Percentiles rank a stretch among this genome's conserved stretches.
Evolutionary conservation across 163 green algal genomes (phyloP).

Genomic region (Prototheca cutis): DNA sequence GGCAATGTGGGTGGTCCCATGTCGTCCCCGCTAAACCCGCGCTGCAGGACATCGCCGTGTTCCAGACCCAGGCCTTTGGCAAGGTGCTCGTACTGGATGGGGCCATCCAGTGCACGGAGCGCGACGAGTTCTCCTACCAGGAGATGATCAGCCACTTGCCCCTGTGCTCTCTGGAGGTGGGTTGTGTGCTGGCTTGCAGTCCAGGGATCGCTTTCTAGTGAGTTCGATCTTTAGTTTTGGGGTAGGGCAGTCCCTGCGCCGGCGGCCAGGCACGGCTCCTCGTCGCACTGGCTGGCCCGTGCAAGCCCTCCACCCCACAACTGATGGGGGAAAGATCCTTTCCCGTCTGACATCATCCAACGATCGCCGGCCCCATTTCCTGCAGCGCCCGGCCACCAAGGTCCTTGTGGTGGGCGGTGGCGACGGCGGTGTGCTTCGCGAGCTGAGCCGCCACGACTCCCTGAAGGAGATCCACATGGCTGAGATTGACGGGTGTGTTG

Average conservation of each 20-base stretch:
- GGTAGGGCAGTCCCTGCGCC: no score
- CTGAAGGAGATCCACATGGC: conserved; percentile 88
- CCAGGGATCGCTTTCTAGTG: no score
- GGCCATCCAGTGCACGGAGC: conserved; percentile 91
- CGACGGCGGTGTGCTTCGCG: conserved; percentile 92
- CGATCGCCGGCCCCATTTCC: neutral
- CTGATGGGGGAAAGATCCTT: no score
- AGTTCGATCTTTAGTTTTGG: no score
- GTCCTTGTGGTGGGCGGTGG: conserved; percentile 94
- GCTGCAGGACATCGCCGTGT: conserved; percentile 78
- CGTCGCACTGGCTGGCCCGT: no score
- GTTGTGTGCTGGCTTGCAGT: no score
- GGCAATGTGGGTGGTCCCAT: no score
- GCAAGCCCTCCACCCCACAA: no score
- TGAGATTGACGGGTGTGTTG: conserved; percentile 94
- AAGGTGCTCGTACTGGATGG: conserved; percentile 83
- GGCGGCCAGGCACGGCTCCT: no score
- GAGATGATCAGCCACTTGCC: conserved; percentile 98
- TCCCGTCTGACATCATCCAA: no score
- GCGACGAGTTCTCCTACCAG: conserved; percentile 97
- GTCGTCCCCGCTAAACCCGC: no score
- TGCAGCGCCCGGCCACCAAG: conserved; percentile 45
- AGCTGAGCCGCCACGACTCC: conserved; percentile 71
- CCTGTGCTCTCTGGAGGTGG: conserved; percentile 68
- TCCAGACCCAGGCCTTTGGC: conserved; percentile 73